phyloP scores from a whole-genome alignment of 345 rosid species.

The Populus davidiana region DNA sequence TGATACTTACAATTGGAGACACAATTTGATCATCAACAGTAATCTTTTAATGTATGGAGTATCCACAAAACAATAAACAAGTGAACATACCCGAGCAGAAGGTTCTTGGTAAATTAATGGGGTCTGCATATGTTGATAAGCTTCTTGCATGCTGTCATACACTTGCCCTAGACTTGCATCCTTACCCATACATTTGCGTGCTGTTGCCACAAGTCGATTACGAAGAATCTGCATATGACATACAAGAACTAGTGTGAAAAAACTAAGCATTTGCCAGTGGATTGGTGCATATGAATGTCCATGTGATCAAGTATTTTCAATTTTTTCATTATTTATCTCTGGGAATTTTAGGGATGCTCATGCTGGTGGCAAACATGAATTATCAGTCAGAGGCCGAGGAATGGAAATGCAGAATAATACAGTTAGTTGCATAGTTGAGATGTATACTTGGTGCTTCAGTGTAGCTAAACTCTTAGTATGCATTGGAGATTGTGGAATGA shows the following conservation, averaged over 20 bases:
- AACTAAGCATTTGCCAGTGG: background rate
- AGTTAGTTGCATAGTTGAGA: background rate
- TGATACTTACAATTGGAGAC: background rate
- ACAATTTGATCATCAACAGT: background rate
- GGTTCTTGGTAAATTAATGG: conserved; percentile 21
- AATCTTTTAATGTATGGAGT: conserved; percentile 1
- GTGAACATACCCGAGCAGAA: conserved; percentile 36
- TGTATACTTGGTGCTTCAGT: conserved; percentile 28
- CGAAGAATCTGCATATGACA: conserved; percentile 19
- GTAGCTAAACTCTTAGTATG: conserved; percentile 31
- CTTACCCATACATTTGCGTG: conserved; percentile 18
- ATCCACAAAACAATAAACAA: conserved; percentile 2
- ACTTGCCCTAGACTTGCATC: conserved; percentile 24
- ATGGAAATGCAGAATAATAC: background rate
- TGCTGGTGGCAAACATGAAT: background rate
- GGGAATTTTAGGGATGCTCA: background rate
- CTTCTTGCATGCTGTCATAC: conserved; percentile 32
- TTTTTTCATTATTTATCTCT: background rate
- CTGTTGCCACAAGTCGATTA: conserved; percentile 21
- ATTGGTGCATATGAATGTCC: background rate
- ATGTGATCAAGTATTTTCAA: background rate
- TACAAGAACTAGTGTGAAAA: background rate
- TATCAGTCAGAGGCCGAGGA: background rate
- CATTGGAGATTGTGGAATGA: conserved; percentile 33
- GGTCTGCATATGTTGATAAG: conserved; percentile 24